Base-by-base conservation (phyloP, 78 protist genomes). In the Diacronema lutheri region DNA sequence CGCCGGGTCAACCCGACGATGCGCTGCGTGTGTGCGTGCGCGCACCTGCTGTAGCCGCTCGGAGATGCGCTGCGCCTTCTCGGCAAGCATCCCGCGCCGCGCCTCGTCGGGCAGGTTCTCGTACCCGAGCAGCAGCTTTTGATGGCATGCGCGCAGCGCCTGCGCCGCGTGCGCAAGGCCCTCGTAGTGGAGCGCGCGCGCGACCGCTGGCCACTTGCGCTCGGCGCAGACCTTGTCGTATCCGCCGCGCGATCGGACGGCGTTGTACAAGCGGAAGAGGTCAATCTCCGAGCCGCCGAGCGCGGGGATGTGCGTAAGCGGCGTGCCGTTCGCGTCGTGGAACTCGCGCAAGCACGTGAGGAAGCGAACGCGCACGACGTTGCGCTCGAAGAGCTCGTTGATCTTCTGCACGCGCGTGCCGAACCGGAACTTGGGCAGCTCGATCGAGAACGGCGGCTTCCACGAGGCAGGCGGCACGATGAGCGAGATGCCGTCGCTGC, bases 401-500 rank as follows among this genome's bases (percentile, higher is more conserved):
- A 41, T 71, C 57, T 41, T 19, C 79, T 71, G 79, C 35, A 71
- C 86, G 31, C 81, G 60, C 20, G 88, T 73, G 38, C 50, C 76
- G 64, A 84, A 71, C 23, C n/a, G 37, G 38, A 84, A 61, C 66
- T 23, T 40, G n/a, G 73, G 41, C 33, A 2, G 60, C 74, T 84
- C 82, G 64, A 84, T 14, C 73, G 26, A 20, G 74, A 84, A 84
- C 4, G 81, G 88, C 38, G 88, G 88, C 58, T 57, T 57, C 88
- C 88, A 84, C 4, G 29, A 13, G 20, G 81, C 40, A 7, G 88
- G 88, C 29, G 88, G 88, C 13, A 29, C 50, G 62, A 84, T 84
- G n/a, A 26, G 7, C n/a, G 82, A 84, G 62, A 84, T 73, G 11
- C 88, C 88, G 35, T n/a, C 50, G 7, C 50, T 44, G 50, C 50